These are phyloP conservation scores for Beauveria medogensis DNA, from an alignment of 2,329 filamentous ascomycete genomes.

Conservation along the genomic window DNA sequence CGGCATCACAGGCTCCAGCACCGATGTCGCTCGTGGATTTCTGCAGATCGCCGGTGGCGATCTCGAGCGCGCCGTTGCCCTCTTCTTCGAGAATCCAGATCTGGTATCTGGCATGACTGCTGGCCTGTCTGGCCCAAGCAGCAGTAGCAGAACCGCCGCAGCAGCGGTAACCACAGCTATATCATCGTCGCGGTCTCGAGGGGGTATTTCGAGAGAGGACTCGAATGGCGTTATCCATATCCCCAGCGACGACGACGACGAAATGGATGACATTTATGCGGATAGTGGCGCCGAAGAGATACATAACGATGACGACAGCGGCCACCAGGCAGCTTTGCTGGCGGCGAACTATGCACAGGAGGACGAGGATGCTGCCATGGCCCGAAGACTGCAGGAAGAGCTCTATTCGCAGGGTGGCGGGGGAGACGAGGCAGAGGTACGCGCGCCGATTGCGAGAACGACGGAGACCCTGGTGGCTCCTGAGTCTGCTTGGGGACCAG, in stretches of 20 bases:
- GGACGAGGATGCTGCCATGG: constrained; percentile 91
- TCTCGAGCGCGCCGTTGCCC: constrained; percentile 74
- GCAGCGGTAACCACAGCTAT: constrained; percentile 17
- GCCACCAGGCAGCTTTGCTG: constrained; percentile 30
- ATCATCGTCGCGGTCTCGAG: constrained; percentile 14
- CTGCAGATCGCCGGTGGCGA: constrained; percentile 79
- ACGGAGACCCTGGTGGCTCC: constrained; percentile 87
- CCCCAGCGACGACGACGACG: constrained; percentile 64
- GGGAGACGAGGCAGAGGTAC: constrained; percentile 53
- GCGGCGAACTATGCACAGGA: constrained; percentile 45
- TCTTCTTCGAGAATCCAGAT: constrained; percentile 86
- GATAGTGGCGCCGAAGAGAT: constrained; percentile 27
- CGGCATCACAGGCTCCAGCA: constrained; percentile 68
- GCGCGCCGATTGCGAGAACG: constrained; percentile 84
- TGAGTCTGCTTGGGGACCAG: constrained; percentile 37
- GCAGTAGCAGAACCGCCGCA: constrained; percentile 17
- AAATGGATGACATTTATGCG: constrained; percentile 21
- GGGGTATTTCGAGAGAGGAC: constrained; percentile 26
- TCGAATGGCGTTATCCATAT: constrained; percentile 53
- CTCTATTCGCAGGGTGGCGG: constrained; percentile 55
- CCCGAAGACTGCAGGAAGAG: constrained; percentile 83
- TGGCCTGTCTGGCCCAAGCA: constrained; percentile 15
- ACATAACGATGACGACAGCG: constrained; percentile 26
- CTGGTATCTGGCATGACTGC: constrained; percentile 36
- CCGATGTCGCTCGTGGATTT: constrained; percentile 71